These are phyloP conservation scores for Macrophomina phaseolina DNA, from an alignment of 2,329 filamentous ascomycete species.

Conservation along the genomic window DNA sequence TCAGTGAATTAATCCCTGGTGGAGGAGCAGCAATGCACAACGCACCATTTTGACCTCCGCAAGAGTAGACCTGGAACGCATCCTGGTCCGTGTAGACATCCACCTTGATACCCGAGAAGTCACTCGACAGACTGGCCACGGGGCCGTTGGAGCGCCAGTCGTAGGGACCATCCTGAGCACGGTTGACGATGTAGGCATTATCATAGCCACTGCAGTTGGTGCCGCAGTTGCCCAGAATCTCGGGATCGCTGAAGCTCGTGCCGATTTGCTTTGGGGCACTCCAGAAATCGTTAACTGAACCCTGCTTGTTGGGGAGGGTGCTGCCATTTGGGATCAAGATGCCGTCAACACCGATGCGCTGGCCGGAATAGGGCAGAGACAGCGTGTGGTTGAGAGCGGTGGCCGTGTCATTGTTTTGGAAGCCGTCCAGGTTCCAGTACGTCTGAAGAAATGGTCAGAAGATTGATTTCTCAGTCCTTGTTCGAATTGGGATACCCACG, in stretches of 20 bases:
- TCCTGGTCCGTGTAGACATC: slow-evolving; percentile 84
- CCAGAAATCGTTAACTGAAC: slow-evolving; percentile 82
- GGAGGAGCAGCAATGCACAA: background rate
- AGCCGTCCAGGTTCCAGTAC: slow-evolving; percentile 86
- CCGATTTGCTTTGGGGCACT: slow-evolving; percentile 80
- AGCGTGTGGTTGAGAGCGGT: slow-evolving; percentile 73
- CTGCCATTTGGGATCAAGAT: slow-evolving; percentile 58
- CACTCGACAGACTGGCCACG: slow-evolving; percentile 70
- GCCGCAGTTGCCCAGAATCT: slow-evolving; percentile 76
- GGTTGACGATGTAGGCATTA: slow-evolving; percentile 73
- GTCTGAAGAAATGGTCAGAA: slow-evolving; percentile 51
- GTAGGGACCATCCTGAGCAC: slow-evolving; percentile 61
- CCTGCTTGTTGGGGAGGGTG: slow-evolving; percentile 70
- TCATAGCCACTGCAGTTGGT: slow-evolving; percentile 85
- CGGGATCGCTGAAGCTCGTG: slow-evolving; percentile 66
- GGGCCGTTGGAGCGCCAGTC: slow-evolving; percentile 68
- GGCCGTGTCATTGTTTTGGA: slow-evolving; percentile 72
- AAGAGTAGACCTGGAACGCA: slow-evolving; percentile 87
- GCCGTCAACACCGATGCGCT: slow-evolving; percentile 69
- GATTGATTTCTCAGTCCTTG: background rate
- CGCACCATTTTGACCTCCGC: slow-evolving; percentile 74
- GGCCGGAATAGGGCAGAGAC: slow-evolving; percentile 73
- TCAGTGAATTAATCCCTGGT: background rate
- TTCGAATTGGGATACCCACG: slow-evolving; percentile 50
- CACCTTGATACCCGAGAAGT: slow-evolving; percentile 81